These are phyloP conservation scores for Coprinellus micaceus DNA, from an alignment of 768 basidiomycete genomes.

Conservation along the genomic window DNA sequence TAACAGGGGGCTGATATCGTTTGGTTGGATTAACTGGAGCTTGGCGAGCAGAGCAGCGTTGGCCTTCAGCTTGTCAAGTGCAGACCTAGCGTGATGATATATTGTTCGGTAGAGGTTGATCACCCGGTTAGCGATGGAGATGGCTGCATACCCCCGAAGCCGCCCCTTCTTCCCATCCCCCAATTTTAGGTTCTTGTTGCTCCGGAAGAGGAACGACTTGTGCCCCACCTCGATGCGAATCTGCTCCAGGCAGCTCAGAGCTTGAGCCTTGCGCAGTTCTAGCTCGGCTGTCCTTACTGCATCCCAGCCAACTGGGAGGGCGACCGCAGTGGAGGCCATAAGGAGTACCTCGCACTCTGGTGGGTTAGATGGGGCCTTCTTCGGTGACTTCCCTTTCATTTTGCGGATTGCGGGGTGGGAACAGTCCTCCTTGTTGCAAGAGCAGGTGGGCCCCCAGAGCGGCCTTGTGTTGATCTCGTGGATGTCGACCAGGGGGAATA, in stretches of 20 bases:
- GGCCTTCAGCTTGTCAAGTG: neutral
- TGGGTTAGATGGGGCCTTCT: neutral
- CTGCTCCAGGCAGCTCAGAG: conserved; percentile 4
- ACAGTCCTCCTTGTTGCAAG: neutral
- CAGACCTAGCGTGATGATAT: neutral
- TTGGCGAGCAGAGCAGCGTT: neutral
- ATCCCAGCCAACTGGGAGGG: neutral
- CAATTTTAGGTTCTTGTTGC: neutral
- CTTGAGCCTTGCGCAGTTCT: neutral
- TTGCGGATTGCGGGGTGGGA: neutral
- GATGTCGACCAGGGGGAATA: neutral
- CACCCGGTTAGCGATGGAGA: neutral
- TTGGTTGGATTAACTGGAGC: neutral
- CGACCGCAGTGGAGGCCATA: neutral
- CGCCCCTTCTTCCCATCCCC: neutral
- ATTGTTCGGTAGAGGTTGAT: neutral
- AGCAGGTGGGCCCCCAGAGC: neutral
- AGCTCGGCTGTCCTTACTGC: neutral
- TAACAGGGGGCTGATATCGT: neutral
- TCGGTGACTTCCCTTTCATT: neutral
- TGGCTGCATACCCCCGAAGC: neutral
- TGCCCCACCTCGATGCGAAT: conserved; percentile 7
- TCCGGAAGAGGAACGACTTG: neutral
- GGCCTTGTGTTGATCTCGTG: neutral
- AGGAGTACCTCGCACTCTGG: too few species aligned